These are phyloP conservation scores for Fusarium pseudograminearum DNA, from an alignment of 2,329 filamentous ascomycete genomes.

Conservation along the genomic window DNA sequence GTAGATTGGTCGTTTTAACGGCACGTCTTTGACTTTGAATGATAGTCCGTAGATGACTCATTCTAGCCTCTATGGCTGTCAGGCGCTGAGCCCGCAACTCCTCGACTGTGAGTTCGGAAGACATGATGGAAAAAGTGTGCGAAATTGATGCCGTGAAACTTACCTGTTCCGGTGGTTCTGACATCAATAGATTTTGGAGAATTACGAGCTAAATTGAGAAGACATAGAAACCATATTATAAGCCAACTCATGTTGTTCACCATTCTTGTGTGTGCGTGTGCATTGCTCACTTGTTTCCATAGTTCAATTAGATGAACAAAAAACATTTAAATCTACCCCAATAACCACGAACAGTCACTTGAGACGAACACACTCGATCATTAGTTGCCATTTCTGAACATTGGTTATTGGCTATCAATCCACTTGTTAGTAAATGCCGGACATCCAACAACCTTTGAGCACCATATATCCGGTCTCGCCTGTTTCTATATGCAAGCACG, in stretches of 20 bases:
- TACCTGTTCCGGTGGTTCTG: too few relatives aligned
- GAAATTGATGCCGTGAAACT: not conserved
- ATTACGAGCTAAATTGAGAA: not conserved
- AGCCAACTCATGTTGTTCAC: not conserved
- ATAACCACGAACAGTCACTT: not conserved
- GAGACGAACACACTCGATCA: not conserved
- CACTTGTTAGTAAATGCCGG: not conserved
- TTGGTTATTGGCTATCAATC: not conserved
- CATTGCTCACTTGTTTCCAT: too few relatives aligned
- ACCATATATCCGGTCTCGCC: not conserved
- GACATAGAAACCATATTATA: not conserved
- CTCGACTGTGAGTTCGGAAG: not conserved
- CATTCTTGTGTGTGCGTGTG: too few relatives aligned
- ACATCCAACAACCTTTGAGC: rapidly evolving
- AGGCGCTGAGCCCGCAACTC: too few relatives aligned
- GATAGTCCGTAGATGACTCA: not conserved
- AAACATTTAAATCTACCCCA: not conserved
- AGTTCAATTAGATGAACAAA: not conserved
- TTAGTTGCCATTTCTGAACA: not conserved
- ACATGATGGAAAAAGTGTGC: not conserved
- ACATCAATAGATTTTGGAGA: rapidly evolving
- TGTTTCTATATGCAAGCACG: not conserved
- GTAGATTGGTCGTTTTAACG: not conserved
- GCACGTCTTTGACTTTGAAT: not conserved
- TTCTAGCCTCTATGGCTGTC: not conserved